Conservation (phyloP, 2,329 filamentous ascomycete genomes). For the Drechslera avenae region DNA sequence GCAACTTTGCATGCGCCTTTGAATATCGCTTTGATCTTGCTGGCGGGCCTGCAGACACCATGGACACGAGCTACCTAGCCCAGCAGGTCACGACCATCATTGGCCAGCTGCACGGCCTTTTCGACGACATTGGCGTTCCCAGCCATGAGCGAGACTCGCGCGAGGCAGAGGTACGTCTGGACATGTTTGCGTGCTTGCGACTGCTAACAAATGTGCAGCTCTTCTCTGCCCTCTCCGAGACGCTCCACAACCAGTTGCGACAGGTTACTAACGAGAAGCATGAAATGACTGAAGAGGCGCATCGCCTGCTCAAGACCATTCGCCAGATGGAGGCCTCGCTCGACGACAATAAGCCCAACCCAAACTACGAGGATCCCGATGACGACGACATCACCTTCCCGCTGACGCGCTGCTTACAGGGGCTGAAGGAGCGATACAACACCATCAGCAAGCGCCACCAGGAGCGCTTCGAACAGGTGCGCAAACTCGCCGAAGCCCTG, state of each 20-base stretch:
- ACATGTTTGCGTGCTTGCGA: neutral
- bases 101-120: conserved; percentile 88
- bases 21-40: conserved; percentile 29
- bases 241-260: conserved; percentile 86
- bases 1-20: conserved; percentile 42
- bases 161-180: conserved; percentile 75
- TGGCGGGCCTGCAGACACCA: conserved; percentile 52
- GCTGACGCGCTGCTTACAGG: conserved; percentile 76
- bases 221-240: conserved; percentile 88
- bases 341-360: conserved; percentile 71
- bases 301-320: conserved; percentile 81
- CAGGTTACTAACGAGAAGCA: conserved; percentile 87
- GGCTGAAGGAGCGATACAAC: conserved; percentile 82
- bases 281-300: conserved; percentile 85
- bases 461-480: conserved; percentile 93
- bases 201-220: conserved; percentile 61
- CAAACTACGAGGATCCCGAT: conserved; percentile 69
- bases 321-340: conserved; percentile 92
- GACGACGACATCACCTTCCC: conserved; percentile 82
- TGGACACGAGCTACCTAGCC: conserved; percentile 91
- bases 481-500: conserved; percentile 90
- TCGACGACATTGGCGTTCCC: conserved; percentile 97
- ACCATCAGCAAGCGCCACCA: conserved; percentile 81
- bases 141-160: conserved; percentile 87
- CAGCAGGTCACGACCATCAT: conserved; percentile 96